Base-by-base conservation (phyloP, 2,329 filamentous ascomycete genomes). In the Epicoccum nigrum region DNA sequence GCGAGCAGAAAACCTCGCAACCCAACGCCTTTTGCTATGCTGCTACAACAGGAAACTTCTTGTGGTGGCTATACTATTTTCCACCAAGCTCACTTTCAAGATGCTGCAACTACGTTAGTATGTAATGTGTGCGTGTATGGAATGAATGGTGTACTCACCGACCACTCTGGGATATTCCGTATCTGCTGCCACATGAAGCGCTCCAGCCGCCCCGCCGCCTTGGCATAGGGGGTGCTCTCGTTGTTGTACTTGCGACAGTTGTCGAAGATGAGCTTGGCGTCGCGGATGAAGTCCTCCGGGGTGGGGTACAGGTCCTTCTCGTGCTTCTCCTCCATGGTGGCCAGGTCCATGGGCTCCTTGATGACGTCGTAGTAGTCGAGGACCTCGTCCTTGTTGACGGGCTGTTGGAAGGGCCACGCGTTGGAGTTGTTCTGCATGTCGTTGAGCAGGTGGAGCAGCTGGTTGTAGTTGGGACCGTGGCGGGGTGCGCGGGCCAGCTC, bases 361-460 rank as follows among this genome's bases (percentile, higher is more conserved):
- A 99, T 99, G 55, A 97, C 92, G 53, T 96, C 91, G 78, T 97
- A 97, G 77, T 99, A 99, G 73, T 99, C 94, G n/a, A 91, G 86
- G 0, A 99, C 94, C 61, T 97, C 94, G 65, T 99, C 94, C 60
- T 88, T 87, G 71, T 95, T 97, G 60, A 99, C 94, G 0, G 94
- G 93, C 20, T 91, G 85, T 25, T 94, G 83, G 79, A 99, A 99
- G 0, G 94, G 94, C 94, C 94, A 99, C 0, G 92, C 89, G 7
- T 89, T 88, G 62, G 86, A 86, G 76, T 96, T 92, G 71, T 97
- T 97, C 72, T 97, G 92, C 74, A 97, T 85, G 68, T 96, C 90
- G 74, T 95, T 96, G 59, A 99, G 86, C 6, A 99, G 83, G 72
- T 94, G 91, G 11, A 96, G 83, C 2, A 99, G 86, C 62, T 95